Percentiles rank a stretch among this genome's conserved stretches.
These are phyloP conservation scores for Rhodotorula sp. DNA, from an alignment of 1,284 basidiomycete genomes.

Conservation along the genomic window DNA sequence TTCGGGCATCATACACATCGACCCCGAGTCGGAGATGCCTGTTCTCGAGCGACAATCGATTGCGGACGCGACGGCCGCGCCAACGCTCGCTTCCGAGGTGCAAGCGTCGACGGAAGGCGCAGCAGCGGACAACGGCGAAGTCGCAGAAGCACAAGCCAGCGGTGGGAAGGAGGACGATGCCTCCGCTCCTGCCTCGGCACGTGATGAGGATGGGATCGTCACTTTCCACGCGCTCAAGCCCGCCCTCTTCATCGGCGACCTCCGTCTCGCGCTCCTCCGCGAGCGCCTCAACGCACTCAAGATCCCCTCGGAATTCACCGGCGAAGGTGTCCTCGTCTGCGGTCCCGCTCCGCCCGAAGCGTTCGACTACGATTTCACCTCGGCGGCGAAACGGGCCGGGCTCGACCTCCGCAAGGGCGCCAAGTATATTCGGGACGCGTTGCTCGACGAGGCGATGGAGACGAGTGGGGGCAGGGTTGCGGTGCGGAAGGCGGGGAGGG, in stretches of 20 bases:
- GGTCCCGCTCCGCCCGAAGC: slow-evolving; percentile 52
- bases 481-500: slow-evolving; percentile 78
- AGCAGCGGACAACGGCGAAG: neutral
- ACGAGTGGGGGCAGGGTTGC: slow-evolving; percentile 71
- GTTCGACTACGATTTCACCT: slow-evolving; percentile 22
- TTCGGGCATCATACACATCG: slow-evolving; percentile 74
- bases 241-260: slow-evolving; percentile 92
- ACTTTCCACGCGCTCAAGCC: slow-evolving; percentile 64
- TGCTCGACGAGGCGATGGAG: slow-evolving; percentile 42
- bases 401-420: slow-evolving; percentile 18
- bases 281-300: slow-evolving; percentile 67
- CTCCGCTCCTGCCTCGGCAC: no score
- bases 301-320: slow-evolving; percentile 84
- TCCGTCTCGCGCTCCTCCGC: slow-evolving; percentile 83
- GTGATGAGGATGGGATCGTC: neutral
- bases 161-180: slow-evolving; percentile 46
- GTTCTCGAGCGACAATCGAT: slow-evolving; percentile 48
- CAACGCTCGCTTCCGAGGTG: neutral
- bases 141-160: neutral
- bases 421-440: slow-evolving; percentile 52
- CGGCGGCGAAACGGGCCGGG: slow-evolving; percentile 8
- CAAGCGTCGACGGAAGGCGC: neutral
- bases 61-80: slow-evolving; percentile 2
- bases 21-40: slow-evolving; percentile 69
- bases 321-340: slow-evolving; percentile 92